These are phyloP conservation scores for Carex parvula DNA, from an alignment of 176 grass and related monocot genomes.

Conservation along the genomic window DNA sequence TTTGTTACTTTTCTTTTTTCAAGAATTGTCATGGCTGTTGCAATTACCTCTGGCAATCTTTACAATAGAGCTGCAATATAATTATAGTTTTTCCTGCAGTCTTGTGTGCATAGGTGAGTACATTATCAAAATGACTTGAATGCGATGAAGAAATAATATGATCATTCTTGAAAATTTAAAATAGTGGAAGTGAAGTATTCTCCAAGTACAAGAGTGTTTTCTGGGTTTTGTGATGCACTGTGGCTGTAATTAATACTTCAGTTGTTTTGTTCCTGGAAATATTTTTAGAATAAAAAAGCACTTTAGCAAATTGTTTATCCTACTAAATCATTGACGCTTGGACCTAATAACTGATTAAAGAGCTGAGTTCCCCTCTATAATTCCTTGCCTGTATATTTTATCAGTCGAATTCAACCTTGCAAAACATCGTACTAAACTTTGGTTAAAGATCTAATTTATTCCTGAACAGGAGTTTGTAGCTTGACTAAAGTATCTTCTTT, in stretches of 20 bases:
- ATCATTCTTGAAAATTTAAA: background rate
- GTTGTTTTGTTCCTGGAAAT: background rate
- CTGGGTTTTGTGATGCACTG: background rate
- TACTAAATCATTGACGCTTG: background rate
- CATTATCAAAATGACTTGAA: background rate
- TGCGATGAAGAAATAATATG: background rate
- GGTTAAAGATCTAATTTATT: background rate
- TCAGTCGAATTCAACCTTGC: background rate
- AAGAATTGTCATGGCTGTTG: background rate
- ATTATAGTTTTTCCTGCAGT: background rate
- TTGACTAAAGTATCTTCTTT: constrained; percentile 17
- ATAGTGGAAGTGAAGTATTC: background rate
- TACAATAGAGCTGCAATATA: background rate
- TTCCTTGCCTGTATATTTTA: background rate
- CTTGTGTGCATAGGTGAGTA: background rate
- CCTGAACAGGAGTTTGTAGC: background rate
- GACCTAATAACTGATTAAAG: background rate
- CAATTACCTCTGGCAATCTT: background rate
- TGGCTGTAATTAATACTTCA: background rate
- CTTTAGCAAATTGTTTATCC: background rate
- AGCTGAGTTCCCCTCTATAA: too few relatives aligned
- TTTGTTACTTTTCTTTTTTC: background rate
- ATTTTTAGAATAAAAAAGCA: background rate
- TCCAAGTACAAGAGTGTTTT: background rate
- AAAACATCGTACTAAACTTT: background rate